Evolutionary conservation across 208 protist genomes (phyloP).

Genomic region (Acanthamoeba lenticulata): DNA sequence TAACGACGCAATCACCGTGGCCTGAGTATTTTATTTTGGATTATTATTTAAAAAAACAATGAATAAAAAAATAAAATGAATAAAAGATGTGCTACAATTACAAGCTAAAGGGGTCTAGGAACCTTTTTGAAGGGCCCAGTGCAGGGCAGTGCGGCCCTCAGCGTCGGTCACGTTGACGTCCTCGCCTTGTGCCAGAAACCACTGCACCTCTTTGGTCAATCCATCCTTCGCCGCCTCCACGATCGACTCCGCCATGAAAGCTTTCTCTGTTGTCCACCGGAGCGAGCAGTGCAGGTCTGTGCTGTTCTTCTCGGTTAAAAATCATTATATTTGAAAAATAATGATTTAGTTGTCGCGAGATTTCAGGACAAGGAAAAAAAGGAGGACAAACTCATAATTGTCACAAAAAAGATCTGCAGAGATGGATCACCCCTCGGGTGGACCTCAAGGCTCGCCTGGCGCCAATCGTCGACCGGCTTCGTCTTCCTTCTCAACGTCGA

Average conservation of each 20-base stretch:
- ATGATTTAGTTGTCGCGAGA: too few species aligned
- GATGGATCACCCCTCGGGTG: too few species aligned
- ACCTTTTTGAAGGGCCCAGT: slow-evolving; percentile 20
- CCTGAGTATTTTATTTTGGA: neutral
- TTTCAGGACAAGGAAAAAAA: too few species aligned
- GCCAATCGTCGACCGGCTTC: too few species aligned
- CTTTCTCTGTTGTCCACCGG: too few species aligned
- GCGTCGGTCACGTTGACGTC: slow-evolving; percentile 41
- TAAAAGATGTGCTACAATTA: neutral
- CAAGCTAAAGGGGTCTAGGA: neutral
- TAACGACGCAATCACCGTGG: neutral
- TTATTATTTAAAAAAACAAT: neutral
- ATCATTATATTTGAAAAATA: too few species aligned
- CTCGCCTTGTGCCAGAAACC: slow-evolving; percentile 55
- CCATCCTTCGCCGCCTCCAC: slow-evolving; percentile 50
- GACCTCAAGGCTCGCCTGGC: too few species aligned
- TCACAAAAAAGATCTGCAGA: too few species aligned
- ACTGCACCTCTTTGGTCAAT: neutral
- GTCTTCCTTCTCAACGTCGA: neutral
- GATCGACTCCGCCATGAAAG: slow-evolving; percentile 27
- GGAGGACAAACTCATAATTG: too few species aligned
- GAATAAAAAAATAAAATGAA: neutral
- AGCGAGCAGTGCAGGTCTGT: too few species aligned
- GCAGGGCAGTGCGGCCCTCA: slow-evolving; percentile 29
- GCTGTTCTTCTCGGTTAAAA: too few species aligned